Evolutionary conservation across 345 rosid genomes (phyloP).

Genomic region (Melaleuca quinquenervia): DNA sequence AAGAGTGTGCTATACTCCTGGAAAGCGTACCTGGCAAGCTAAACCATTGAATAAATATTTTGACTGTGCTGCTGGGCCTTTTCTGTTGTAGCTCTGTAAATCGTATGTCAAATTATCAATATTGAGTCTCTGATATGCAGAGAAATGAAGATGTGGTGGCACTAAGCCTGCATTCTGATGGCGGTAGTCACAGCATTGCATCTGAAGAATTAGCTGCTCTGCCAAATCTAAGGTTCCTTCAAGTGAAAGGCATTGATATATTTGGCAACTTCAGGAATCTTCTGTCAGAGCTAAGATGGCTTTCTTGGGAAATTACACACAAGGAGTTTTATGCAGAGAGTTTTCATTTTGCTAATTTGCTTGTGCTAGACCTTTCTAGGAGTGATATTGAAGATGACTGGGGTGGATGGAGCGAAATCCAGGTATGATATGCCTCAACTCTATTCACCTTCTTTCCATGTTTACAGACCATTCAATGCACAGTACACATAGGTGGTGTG

Average conservation of each 20-base stretch:
- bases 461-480: background rate
- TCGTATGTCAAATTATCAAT: too few relatives aligned
- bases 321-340: background rate
- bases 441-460: background rate
- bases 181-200: background rate
- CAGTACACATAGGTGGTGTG: background rate
- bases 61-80: fast-evolving
- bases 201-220: background rate
- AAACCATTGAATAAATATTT: background rate
- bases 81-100: too few relatives aligned
- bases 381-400: background rate
- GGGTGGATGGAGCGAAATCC: background rate
- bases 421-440: background rate
- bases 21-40: fast-evolving
- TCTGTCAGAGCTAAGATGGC: background rate
- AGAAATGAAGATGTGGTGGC: background rate
- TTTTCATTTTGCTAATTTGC: background rate
- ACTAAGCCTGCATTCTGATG: background rate
- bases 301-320: background rate
- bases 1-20: background rate
- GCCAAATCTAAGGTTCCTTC: background rate
- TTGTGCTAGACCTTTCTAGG: background rate
- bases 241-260: background rate
- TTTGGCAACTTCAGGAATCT: background rate
- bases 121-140: background rate